Base-by-base conservation (phyloP, 371 early-diverging fungal species). In the Apophysomyces trapeziformis region DNA sequence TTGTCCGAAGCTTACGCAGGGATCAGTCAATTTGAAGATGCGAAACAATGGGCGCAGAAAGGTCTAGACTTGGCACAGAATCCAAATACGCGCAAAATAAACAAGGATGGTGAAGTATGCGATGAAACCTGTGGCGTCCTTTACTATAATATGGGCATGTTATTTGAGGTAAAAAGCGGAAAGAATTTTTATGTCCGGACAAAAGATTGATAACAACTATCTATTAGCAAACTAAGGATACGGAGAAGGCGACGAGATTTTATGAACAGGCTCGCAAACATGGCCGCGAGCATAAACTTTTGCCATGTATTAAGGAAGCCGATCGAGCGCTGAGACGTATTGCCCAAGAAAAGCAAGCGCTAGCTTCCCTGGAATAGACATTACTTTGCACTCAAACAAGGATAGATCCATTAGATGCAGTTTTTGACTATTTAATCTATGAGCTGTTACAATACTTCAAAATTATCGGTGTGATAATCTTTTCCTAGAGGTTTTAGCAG, bases 61-160 rank as follows among this genome's bases (percentile, higher is more conserved):
- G 89, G 87, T 12, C 62, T 87, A 36, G 84, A 85, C 57, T 63
- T 86, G 12, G 83, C 75, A 4, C 76, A 81, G 45, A 83, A 85
- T 58, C 83, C 80, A 26, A 83, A 80, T 61, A 85, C 69, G 18
- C 65, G 65, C 46, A 78, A 78, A 65, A 58, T 65, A 59, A 82
- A 50, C 67, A 79, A 76, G 68, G 80, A 79, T 67, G 68, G 69
- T 5, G 65, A 64, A 14, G 41, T 87, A n/a, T 87, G 87, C 64
- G 82, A 85, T 68, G 86, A 86, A 56, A 72, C 84, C 4, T 85
- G 84, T 66, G 89, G 87, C 62, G 83, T 86, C 5, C 66, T 89
- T 18, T 63, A 87, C 1, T 85, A 77, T 54, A 89, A 89, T 59
- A 73, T 87, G 63, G 89, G 89, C 66, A 87, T 87, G 86, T 58